phyloP scores from a whole-genome alignment of 441 rosid species.

The Populus hybrid region DNA sequence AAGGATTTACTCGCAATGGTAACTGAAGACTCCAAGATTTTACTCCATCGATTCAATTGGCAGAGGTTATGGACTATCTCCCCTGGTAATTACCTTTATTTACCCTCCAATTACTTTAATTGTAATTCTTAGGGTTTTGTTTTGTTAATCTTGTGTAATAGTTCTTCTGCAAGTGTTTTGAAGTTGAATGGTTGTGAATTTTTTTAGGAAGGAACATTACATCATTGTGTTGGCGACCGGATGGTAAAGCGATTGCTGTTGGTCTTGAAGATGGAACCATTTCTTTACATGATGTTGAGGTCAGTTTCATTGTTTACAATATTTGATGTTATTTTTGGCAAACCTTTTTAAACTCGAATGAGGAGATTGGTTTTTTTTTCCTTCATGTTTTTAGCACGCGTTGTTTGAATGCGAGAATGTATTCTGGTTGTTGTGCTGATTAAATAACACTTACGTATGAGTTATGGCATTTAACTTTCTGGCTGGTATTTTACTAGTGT shows the following conservation, averaged over 20 bases:
- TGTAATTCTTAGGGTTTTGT: background rate
- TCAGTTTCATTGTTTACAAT: slow-evolving; percentile 8
- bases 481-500: background rate
- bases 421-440: background rate
- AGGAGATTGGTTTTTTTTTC: background rate
- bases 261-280: slow-evolving; percentile 84
- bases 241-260: slow-evolving; percentile 79
- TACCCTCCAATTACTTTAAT: background rate
- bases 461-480: background rate
- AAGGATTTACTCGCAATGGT: slow-evolving; percentile 92
- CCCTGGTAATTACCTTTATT: slow-evolving; percentile 45
- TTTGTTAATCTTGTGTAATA: background rate
- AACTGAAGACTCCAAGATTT: slow-evolving; percentile 72
- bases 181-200: background rate
- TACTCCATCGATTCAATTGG: slow-evolving; percentile 91
- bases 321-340: background rate
- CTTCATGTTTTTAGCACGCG: background rate
- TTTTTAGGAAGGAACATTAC: slow-evolving; percentile 60
- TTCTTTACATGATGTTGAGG: slow-evolving; percentile 89
- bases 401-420: background rate
- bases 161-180: background rate
- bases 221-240: slow-evolving; percentile 88
- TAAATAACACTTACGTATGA: background rate
- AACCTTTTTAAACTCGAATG: background rate
- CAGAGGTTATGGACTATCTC: slow-evolving; percentile 83